Conservation (phyloP, 2,329 filamentous ascomycete genomes). For the Aspergillus spinulosporus region DNA sequence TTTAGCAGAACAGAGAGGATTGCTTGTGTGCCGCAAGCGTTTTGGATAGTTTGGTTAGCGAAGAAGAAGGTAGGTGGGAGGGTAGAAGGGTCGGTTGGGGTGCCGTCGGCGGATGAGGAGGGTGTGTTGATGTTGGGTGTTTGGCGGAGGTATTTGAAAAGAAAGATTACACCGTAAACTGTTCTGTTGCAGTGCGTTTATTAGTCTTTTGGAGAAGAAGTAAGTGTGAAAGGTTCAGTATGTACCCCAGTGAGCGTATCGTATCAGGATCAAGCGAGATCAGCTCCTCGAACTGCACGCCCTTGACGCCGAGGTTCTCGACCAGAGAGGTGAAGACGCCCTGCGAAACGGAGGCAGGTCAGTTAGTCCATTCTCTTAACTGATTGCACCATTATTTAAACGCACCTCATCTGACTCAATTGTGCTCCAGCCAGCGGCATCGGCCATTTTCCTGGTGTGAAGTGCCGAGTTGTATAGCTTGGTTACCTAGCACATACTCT, state of each 20-base stretch:
- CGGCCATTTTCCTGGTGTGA: conserved; percentile 52
- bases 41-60: conserved; percentile 95
- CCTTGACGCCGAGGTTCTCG: conserved; percentile 84
- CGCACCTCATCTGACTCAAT: conserved; percentile 93
- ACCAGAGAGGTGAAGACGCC: conserved; percentile 97
- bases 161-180: conserved; percentile 94
- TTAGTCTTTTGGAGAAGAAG: conserved; percentile 2
- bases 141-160: conserved; percentile 80
- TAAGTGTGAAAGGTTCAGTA: neutral
- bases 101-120: conserved; percentile 72
- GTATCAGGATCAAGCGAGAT: conserved; percentile 77
- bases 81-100: conserved; percentile 72
- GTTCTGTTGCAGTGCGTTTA: conserved; percentile 52
- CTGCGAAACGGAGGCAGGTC: conserved; percentile 45
- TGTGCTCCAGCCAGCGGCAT: conserved; percentile 79
- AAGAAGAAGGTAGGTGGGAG: conserved; percentile 72
- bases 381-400: neutral
- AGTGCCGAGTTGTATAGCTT: neutral
- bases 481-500: neutral
- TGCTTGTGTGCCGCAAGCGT: conserved; percentile 95
- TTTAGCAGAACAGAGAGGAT: conserved; percentile 90
- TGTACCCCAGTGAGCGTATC: conserved; percentile 47
- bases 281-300: conserved; percentile 96
- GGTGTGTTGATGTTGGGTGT: conserved; percentile 58
- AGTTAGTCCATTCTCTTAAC: conserved; percentile 14